phyloP scores from a whole-genome alignment of 352 stramenopile genomes.

The Globisporangium iwayamae region DNA sequence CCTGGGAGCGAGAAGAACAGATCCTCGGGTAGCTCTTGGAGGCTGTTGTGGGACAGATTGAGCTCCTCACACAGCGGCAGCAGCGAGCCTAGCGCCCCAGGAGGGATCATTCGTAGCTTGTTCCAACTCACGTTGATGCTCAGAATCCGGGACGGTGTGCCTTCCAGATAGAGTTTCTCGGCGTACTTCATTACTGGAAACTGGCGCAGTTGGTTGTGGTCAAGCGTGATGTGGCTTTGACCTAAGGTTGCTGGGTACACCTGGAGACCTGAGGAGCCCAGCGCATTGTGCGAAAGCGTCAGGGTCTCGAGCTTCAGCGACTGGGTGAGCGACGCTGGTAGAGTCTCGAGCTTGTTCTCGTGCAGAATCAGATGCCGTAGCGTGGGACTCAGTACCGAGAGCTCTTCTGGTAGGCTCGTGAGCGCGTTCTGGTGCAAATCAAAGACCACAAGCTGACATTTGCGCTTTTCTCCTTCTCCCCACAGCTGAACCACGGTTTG shows the following conservation, averaged over 20 bases:
- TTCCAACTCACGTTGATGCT: constrained; percentile 31
- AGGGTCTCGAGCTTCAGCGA: constrained; percentile 28
- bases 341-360: constrained; percentile 35
- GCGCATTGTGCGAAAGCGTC: constrained; percentile 16
- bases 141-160: constrained; percentile 19
- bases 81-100: constrained; percentile 18
- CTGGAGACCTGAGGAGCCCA: constrained; percentile 17
- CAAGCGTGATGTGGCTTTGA: constrained; percentile 23
- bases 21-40: constrained; percentile 34
- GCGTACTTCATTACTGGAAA: constrained; percentile 17
- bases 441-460: constrained; percentile 22
- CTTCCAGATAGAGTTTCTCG: constrained; percentile 13
- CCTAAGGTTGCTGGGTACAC: constrained; percentile 20
- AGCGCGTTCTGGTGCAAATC: constrained; percentile 45
- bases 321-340: constrained; percentile 23
- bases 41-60: constrained; percentile 40
- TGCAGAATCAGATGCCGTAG: constrained; percentile 35
- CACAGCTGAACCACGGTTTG: constrained; percentile 16
- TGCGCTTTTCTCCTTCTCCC: constrained; percentile 17
- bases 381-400: constrained; percentile 22
- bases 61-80: constrained; percentile 33
- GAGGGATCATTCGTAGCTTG: constrained; percentile 21
- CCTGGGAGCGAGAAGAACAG: constrained; percentile 40
- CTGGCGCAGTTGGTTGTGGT: constrained; percentile 38
- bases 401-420: constrained; percentile 31